phyloP scores from a whole-genome alignment of 257 asterid species.

The Cynanchum wilfordii region DNA sequence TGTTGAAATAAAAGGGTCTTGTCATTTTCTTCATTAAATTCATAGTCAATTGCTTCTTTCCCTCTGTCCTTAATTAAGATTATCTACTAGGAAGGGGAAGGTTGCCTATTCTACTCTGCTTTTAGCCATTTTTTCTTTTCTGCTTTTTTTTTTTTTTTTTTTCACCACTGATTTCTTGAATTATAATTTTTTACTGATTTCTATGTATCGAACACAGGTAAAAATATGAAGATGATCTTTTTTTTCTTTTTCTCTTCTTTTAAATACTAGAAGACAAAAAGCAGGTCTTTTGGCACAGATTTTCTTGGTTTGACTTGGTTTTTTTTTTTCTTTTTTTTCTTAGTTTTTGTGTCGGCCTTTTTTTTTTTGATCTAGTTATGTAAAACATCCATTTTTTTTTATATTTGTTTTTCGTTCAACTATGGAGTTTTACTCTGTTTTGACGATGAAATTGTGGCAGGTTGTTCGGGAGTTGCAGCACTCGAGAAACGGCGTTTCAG shows the following conservation, averaged over 20 bases:
- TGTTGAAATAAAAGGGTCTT: not conserved
- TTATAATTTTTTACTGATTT: no score
- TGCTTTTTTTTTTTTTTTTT: not conserved
- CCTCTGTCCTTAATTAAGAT: slow-evolving; percentile 1
- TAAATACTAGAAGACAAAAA: not conserved
- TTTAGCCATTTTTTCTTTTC: not conserved
- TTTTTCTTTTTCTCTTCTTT: not conserved
- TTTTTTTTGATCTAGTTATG: not conserved
- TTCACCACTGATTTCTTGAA: not conserved
- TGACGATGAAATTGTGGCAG: slow-evolving; percentile 45
- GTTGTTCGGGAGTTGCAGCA: slow-evolving; percentile 83
- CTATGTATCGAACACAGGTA: not conserved
- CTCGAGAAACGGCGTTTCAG: slow-evolving; percentile 72
- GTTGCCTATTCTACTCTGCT: not conserved
- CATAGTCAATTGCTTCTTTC: not conserved
- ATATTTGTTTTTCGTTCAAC: not conserved
- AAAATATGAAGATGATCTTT: not conserved
- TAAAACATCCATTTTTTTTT: not conserved
- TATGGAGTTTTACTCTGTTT: not conserved
- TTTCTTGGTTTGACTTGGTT: slow-evolving; percentile 33
- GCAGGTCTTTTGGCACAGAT: slow-evolving; percentile 1
- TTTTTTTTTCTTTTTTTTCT: not conserved
- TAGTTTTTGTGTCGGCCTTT: slow-evolving; percentile 2
- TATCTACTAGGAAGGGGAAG: not conserved
- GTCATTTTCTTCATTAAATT: slow-evolving; percentile 17